Base-by-base conservation (phyloP, 2,329 filamentous ascomycete genomes). In the Exophiala mesophila region DNA sequence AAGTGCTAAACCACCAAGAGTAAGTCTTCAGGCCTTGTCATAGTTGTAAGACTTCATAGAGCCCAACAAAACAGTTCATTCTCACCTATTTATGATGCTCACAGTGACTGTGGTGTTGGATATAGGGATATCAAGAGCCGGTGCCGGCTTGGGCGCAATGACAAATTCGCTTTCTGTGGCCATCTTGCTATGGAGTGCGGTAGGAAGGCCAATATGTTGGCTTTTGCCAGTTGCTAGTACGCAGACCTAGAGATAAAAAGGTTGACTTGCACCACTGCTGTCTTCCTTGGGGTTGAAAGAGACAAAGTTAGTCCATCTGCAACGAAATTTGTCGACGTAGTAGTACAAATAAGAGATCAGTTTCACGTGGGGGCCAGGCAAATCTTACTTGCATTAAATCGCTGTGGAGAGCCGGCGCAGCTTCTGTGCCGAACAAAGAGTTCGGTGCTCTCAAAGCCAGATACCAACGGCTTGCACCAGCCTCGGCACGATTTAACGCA, bases 1-100 rank as follows among this genome's bases (percentile, higher is more conserved):
- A 39, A 15, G 36, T 39, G 21, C 36, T 39, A 17, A 4, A 17
- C 30, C 15, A 33, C 9, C 15, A 16, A 33, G n/a, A n/a, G n/a
- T n/a, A n/a, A n/a, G n/a, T n/a, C n/a, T n/a, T n/a, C n/a, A n/a
- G n/a, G n/a, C n/a, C n/a, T n/a, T n/a, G n/a, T n/a, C n/a, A n/a
- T n/a, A n/a, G n/a, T n/a, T n/a, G n/a, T n/a, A n/a, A n/a, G n/a
- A 16, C 8, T 33, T 7, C 7, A 8, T 15, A 10, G 9, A 16
- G 9, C 10, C 16, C 8, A 33, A 33, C 9, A 8, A 12, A 8
- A 8, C 7, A 15, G 8, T 39, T 26, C 17, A n/a, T 13, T 28
- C 36, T 39, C 15, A 39, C 36, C 20, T 39, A 24, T 39, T 24
- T 15, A 39, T 39, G 13, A 39, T 29, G 23, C 36, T 20, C 4